Base-by-base conservation (phyloP, 2,329 filamentous ascomycete genomes). In the Leptodontidium sp. region DNA sequence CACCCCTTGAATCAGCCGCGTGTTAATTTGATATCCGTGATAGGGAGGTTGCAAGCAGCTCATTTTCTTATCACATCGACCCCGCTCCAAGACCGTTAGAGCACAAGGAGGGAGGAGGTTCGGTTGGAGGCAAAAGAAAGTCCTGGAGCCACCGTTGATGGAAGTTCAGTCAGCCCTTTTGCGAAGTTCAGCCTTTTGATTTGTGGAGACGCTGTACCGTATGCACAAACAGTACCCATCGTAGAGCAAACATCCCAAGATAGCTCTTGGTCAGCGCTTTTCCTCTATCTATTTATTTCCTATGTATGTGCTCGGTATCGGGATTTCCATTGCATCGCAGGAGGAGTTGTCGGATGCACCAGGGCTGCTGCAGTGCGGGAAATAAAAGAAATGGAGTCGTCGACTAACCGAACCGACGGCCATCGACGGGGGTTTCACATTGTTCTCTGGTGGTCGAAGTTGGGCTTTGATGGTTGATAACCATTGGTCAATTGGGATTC, bases 1-100 rank as follows among this genome's bases (percentile, higher is more conserved):
- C 9, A 29, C 58, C 58, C 38, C 58, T 61, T 45, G 47, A 61
- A 61, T 61, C 58, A 61, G 43, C 58, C 58, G 58, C 43, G 38
- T 61, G 29, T 61, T 61, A 61, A 61, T 61, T 61, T 59, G 38
- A 61, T 47, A 57, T 53, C 15, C 45, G 14, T 17, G 45, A 17
- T 47, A 6, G 29, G 29, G 29, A 32, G 29, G 29, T 3, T 40
- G 35, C 52, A 55, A 55, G 52, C 29, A 32, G 52, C 26, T 55
- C 24, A 26, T 55, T 26, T 40, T 32, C 55, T 59, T 59, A 59
- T 59, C 55, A 59, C 55, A 59, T 59, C 55, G 35, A 59, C 35
- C 55, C 55, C 55, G 55, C 55, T 43, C n/a, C 1, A 43, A 26
- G 55, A n/a, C 32, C 32, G 55, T 55, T 55, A 24, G 14, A 35